phyloP scores from a whole-genome alignment of 2,329 filamentous ascomycete genomes.

The Ophiognomonia clavigignenti-juglandacearum region DNA sequence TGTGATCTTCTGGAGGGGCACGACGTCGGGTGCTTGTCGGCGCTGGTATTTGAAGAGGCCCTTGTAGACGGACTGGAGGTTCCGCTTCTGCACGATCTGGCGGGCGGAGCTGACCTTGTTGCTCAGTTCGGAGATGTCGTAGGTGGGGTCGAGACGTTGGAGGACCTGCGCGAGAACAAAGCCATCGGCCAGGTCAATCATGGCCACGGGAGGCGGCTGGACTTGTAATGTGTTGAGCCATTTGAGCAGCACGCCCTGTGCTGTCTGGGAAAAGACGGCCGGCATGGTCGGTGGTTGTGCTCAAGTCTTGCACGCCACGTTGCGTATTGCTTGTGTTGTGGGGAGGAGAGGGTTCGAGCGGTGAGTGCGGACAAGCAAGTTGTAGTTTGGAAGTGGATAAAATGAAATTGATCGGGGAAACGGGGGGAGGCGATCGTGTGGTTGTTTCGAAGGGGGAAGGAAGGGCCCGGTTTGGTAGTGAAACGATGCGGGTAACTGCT shows the following conservation, averaged over 20 bases:
- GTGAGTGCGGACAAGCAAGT: neutral
- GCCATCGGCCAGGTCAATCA: constrained; percentile 49
- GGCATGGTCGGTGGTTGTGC: constrained; percentile 30
- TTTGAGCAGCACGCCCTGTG: constrained; percentile 51
- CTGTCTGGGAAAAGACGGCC: constrained; percentile 32
- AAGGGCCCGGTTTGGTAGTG: neutral
- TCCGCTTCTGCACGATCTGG: constrained; percentile 67
- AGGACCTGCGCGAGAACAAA: constrained; percentile 50
- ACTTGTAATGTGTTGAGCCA: constrained; percentile 48
- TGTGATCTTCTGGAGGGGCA: constrained; percentile 45
- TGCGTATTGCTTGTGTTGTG: too few species aligned
- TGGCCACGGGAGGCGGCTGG: constrained; percentile 39
- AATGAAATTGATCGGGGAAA: neutral
- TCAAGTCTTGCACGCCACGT: too few species aligned
- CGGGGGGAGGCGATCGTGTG: neutral
- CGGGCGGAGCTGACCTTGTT: constrained; percentile 36
- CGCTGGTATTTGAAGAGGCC: constrained; percentile 71
- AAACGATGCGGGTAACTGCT: neutral
- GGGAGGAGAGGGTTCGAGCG: neutral
- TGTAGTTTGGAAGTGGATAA: neutral
- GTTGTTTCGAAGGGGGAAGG: neutral
- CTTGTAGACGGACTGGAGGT: constrained; percentile 89
- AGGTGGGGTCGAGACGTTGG: constrained; percentile 52
- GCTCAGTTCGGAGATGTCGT: constrained; percentile 50
- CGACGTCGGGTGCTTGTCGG: constrained; percentile 45